These are phyloP conservation scores for Ogataea henricii DNA, from an alignment of 805 yeast species.

Conservation along the genomic window DNA sequence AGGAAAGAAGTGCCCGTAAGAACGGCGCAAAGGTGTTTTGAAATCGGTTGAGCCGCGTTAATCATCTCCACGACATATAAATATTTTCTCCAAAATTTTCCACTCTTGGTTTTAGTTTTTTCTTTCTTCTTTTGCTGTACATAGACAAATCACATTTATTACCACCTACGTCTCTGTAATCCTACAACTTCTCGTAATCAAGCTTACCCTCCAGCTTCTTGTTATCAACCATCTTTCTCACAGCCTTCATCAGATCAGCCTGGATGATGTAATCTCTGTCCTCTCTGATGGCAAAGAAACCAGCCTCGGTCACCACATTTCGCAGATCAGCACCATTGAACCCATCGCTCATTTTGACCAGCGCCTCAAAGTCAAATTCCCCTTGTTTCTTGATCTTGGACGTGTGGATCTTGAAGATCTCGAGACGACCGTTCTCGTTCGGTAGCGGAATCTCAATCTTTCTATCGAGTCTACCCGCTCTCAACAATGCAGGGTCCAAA, in stretches of 20 bases:
- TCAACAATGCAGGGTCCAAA: constrained; percentile 91
- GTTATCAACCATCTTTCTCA: constrained; percentile 93
- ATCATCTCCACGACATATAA: neutral
- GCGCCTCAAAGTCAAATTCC: constrained; percentile 95
- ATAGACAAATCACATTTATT: constrained; percentile 1
- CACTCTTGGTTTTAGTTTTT: too few relatives aligned
- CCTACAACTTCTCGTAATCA: constrained; percentile 87
- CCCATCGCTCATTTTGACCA: constrained; percentile 98
- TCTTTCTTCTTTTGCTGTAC: neutral
- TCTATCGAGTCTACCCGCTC: constrained; percentile 97
- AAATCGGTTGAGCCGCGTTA: neutral
- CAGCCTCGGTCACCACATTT: constrained; percentile 97
- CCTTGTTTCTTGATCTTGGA: constrained; percentile 85
- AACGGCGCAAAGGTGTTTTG: constrained; percentile 16
- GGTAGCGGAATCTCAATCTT: constrained; percentile 95
- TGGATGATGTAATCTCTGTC: constrained; percentile 94
- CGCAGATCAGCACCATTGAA: constrained; percentile 98
- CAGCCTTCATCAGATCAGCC: constrained; percentile 96
- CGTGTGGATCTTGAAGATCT: constrained; percentile 91
- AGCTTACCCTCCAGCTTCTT: constrained; percentile 96
- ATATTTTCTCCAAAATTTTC: too few relatives aligned
- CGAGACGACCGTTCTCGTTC: constrained; percentile 92
- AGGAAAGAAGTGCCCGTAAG: constrained; percentile 21
- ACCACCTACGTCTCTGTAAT: too few relatives aligned
- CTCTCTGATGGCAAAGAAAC: constrained; percentile 96